Evolutionary conservation across 441 rosid species (phyloP), one percentile per base, ranked within the genome.

Genomic region (Mallotus japonicus): DNA sequence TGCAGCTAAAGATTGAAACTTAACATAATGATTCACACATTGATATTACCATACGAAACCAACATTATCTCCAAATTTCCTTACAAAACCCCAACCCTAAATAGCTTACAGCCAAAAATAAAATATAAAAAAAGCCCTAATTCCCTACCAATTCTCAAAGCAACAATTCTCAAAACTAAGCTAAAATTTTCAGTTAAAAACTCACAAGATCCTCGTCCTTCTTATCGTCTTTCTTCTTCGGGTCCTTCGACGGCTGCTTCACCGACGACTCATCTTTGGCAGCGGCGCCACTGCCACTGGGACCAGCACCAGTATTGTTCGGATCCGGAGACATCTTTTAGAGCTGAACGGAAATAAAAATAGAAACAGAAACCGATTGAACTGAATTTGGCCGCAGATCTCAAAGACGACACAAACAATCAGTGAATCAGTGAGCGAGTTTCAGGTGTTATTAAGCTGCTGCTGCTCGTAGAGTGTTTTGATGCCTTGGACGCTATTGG

Each of bases 161-260:
- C 49, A 11, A 28, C 37, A 8, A 17, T 10, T 17, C n/a, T 37
- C 32, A 42, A 49, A 50, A 65, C 15, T 8, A 61, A 42, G 40
- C 16, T 40, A 62, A 20, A 42, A 32, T 8, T 46, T n/a, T 50
- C 47, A 32, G 3, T 4, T 15, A 2, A 42, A 14, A 13, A 64
- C 89, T 79, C 51, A 92, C 99, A 84, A 92, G 81, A 82, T 95
- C 99, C 61, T 92, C 97, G 1, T 92, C 96, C 80, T 92, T 93
- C 80, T 92, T 92, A 55, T 92, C 99, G 28, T 92, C 93, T 81
- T 88, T 92, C 94, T 88, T 95, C 82, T 89, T 94, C 2, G 84
- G 87, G 80, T 92, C 98, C 80, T 93, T 93, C 16, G 94, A 67
- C 65, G 94, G 95, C 61, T 83, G 88, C 80, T 90, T 92, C 65